A percentile compares a stretch with the other conserved stretches of the same genome.
Conservation (phyloP, 1,284 basidiomycete genomes). For the Cutaneotrichosporon cavernicola region DNA sequence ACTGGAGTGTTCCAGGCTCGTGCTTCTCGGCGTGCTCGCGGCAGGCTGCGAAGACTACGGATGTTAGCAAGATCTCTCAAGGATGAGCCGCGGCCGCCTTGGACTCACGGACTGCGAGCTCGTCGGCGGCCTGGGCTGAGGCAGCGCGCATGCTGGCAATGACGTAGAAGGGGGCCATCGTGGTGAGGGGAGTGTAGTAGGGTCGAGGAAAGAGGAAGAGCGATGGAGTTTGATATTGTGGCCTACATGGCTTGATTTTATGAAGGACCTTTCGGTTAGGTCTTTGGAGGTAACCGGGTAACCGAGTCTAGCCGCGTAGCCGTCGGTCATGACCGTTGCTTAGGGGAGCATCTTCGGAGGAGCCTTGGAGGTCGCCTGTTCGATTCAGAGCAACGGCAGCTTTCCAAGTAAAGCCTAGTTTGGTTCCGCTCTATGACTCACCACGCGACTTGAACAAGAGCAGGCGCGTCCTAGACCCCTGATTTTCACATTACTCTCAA, state of each 20-base stretch:
- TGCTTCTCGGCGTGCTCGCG: slow-evolving; percentile 13
- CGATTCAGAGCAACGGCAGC: too few species aligned
- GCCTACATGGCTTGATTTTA: not conserved
- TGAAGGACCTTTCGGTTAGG: too few species aligned
- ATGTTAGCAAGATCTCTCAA: not conserved
- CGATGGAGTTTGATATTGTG: not conserved
- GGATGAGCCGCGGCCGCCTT: not conserved
- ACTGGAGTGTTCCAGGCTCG: slow-evolving; percentile 19
- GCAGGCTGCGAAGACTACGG: not conserved
- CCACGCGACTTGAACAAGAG: not conserved
- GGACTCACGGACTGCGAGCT: slow-evolving; percentile 2
- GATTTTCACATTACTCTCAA: slow-evolving; percentile 1
- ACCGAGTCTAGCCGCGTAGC: too few species aligned
- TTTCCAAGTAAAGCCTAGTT: not conserved
- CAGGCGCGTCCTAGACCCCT: too few species aligned
- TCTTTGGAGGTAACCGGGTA: too few species aligned
- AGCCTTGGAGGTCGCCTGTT: not conserved
- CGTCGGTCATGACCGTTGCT: too few species aligned
- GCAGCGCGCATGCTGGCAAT: slow-evolving; percentile 9
- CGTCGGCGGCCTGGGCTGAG: slow-evolving; percentile 3
- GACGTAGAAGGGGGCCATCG: slow-evolving; percentile 9
- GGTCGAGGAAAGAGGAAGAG: not conserved
- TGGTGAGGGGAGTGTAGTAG: not conserved
- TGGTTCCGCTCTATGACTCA: slow-evolving; percentile 9
- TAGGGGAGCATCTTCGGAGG: not conserved